Evolutionary conservation across 805 yeast genomes (phyloP), one percentile per base, ranked within the genome.

Genomic region (Huiozyma sinensis): DNA sequence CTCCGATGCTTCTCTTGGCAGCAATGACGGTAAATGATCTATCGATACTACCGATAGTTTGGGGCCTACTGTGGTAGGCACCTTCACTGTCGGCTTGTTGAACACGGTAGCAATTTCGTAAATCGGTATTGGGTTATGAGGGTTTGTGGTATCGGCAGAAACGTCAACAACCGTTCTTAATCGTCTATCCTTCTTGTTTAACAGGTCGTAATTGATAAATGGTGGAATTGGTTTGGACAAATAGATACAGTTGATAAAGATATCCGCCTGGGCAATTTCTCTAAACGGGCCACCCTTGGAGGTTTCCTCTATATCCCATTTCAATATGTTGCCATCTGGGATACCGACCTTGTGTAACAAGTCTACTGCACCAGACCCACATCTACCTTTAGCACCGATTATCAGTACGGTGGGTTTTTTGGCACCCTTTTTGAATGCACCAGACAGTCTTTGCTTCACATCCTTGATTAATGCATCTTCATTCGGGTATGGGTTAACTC

Each of bases 241-340:
- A 69, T 92, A 92, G 66, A 92, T 92, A 73, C 98, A 92, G 73
- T 92, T 92, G 69, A 92, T 77, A 64, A 92, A 92, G 54, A 92
- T 78, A 63, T 92, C 97, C 29, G 87, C 76, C 40, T 73, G 67
- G 32, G 84, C 87, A 55, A 92, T 92, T 69, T 92, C 97, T 64
- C 76, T 63, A 76, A 92, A 92, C 49, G 99, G 99, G 42, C 98
- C 99, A 50, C 98, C 98, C 67, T 75, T 79, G 54, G 92, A 81
- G 47, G 99, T 92, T 72, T 92, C 99, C 47, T 83, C 77, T 76
- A 92, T 87, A 67, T 92, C 99, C 99, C 99, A 92, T 71, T 85
- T 83, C 56, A 75, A 63, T 49, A 92, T 78, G 66, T 86, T 82
- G 45, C 69, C 76, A 38, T 85, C 92, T 43, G 97, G 95, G 46